Evolutionary conservation across 2,329 filamentous ascomycete species (phyloP).

Genomic region (Aspergillus sp.): DNA sequence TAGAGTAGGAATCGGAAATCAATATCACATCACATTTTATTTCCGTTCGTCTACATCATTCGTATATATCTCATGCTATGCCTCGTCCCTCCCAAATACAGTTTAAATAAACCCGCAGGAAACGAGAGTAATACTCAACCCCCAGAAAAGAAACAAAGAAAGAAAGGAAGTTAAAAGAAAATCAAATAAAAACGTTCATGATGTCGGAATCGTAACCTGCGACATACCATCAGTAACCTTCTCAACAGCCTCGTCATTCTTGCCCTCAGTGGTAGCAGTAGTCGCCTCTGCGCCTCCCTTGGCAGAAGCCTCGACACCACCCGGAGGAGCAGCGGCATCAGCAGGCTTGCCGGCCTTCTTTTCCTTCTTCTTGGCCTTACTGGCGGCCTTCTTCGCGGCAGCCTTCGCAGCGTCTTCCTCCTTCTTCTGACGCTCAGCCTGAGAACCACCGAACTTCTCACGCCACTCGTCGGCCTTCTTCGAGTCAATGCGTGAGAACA

Average conservation of each 20-base stretch:
- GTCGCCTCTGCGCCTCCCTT: constrained; percentile 28
- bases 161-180: constrained; percentile 1
- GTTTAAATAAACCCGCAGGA: too few species aligned
- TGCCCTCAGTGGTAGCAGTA: constrained; percentile 15
- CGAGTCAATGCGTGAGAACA: constrained; percentile 76
- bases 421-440: constrained; percentile 60
- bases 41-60: too few species aligned
- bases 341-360: constrained; percentile 30
- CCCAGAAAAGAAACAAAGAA: background rate
- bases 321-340: constrained; percentile 15
- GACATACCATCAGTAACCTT: constrained; percentile 37
- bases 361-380: constrained; percentile 28
- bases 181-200: constrained; percentile 13
- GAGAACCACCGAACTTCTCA: constrained; percentile 59
- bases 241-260: constrained; percentile 30
- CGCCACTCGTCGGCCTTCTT: constrained; percentile 81
- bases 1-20: too few species aligned
- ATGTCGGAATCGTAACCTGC: constrained; percentile 37
- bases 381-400: constrained; percentile 32
- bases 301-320: constrained; percentile 29
- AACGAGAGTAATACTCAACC: too few species aligned
- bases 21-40: too few species aligned
- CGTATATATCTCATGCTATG: too few species aligned
- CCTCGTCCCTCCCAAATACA: too few species aligned
- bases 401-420: constrained; percentile 47